Evolutionary conservation across 78 protist species (phyloP).

Genomic region (Planoprotostelium fungivorum): DNA sequence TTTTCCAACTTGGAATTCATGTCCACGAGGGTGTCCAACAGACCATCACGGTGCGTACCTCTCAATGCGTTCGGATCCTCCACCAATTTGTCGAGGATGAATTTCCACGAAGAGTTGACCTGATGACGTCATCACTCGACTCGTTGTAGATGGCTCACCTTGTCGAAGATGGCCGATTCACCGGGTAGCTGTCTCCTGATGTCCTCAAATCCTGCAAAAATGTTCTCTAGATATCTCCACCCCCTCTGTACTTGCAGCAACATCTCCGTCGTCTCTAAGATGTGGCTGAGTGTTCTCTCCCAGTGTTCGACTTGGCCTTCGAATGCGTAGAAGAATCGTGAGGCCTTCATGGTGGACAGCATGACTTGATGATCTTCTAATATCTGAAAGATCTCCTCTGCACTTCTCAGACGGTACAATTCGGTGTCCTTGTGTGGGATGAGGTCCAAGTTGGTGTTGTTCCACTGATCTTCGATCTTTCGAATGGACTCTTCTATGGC

Average conservation of each 20-base stretch:
- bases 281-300: constrained; percentile 82
- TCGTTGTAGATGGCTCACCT: constrained; percentile 60
- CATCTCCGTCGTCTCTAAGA: constrained; percentile 66
- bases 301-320: constrained; percentile 82
- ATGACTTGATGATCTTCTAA: constrained; percentile 55
- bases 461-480: constrained; percentile 86
- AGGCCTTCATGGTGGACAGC: not conserved
- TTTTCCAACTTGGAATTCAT: constrained; percentile 68
- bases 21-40: constrained; percentile 70
- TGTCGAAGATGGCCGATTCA: constrained; percentile 76
- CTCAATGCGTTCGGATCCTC: constrained; percentile 66
- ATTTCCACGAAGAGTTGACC: constrained; percentile 83
- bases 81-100: constrained; percentile 73
- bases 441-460: constrained; percentile 68
- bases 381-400: constrained; percentile 91
- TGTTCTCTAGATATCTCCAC: constrained; percentile 95
- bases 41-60: constrained; percentile 60
- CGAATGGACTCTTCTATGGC: constrained; percentile 90
- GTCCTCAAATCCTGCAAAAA: constrained; percentile 91
- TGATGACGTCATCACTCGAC: constrained; percentile 37
- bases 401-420: constrained; percentile 70
- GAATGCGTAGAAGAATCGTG: constrained; percentile 25
- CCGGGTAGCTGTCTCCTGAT: constrained; percentile 84
- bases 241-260: constrained; percentile 94
- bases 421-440: constrained; percentile 80